Evolutionary conservation across 257 asterid genomes (phyloP), one percentile per base, ranked within the genome.

Genomic region (Striga asiatica): DNA sequence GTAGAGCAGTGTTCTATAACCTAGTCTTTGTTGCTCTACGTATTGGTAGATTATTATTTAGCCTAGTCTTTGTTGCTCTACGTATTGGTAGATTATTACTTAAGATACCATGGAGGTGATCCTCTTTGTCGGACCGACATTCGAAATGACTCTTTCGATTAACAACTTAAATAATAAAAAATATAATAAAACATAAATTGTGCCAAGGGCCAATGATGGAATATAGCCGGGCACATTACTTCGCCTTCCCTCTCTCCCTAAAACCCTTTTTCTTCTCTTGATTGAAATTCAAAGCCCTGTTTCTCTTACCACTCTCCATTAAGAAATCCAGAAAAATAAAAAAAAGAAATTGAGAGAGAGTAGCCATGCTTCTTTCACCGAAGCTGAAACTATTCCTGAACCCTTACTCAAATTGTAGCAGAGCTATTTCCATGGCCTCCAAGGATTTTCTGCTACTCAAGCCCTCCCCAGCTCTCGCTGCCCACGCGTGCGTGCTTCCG

Each of bases 381-480:
- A 71, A 71, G 48, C 54, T 75, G 14, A 78, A 56, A 61, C 32
- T 72, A 11, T 45, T 73, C 12, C 19, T 61, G 48, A 65, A 46
- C 41, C 49, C 68, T 17, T 59, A 55, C 37, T 67, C 78, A 17
- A 64, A 20, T 24, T 45, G 50, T 24, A 21, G 58, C 73, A 61
- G 76, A 69, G 51, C 42, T 31, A 24, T 70, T 21, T 54, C 60
- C 43, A 70, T 75, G 82, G 76, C 66, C 57, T 73, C 73, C 65
- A 65, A 70, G 59, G 61, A 71, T 58, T 64, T 68, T 23, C 68
- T 68, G 42, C 82, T 76, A 8, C 71, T 18, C 56, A 76, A 79
- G 53, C 38, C 69, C 34, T 10, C 74, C 0, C 19, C 60, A 22
- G n/a, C n/a, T n/a, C 62, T 68, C 1, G 27, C 69, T 31, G 35